These are phyloP conservation scores for Microdochium bolleyi DNA, from an alignment of 2,329 filamentous ascomycete species.

Conservation along the genomic window DNA sequence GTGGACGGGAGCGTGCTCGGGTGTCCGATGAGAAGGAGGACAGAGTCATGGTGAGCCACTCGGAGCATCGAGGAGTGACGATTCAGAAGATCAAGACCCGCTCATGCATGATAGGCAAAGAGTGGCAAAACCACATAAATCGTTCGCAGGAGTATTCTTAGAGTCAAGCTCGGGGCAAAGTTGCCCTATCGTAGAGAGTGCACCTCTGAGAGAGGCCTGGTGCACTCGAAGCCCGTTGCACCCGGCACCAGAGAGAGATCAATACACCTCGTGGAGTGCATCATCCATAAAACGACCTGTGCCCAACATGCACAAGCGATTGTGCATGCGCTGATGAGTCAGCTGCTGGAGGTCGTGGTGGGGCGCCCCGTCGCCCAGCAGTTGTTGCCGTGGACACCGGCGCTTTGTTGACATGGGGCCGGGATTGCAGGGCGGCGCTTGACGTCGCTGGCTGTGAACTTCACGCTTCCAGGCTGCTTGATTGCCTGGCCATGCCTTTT, in stretches of 20 bases:
- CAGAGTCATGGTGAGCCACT: not conserved
- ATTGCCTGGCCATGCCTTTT: not conserved
- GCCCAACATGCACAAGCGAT: not conserved
- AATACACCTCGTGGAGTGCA: no score
- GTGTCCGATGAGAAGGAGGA: not conserved
- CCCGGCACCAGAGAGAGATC: no score
- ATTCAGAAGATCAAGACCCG: not conserved
- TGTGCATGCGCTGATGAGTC: not conserved
- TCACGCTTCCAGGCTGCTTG: not conserved
- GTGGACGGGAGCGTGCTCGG: not conserved
- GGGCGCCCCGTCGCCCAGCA: not conserved
- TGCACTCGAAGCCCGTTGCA: no score
- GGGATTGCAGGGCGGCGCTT: not conserved
- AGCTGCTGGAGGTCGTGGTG: not conserved
- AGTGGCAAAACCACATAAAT: not conserved
- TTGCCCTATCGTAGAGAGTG: no score
- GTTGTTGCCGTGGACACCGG: constrained; percentile 3
- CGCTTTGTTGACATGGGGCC: constrained; percentile 3
- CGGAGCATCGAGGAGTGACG: not conserved
- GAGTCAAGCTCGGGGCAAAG: no score
- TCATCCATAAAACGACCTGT: no score
- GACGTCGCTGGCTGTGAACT: not conserved
- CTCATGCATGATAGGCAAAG: not conserved
- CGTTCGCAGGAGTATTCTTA: no score
- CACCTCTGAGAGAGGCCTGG: no score